These are phyloP conservation scores for Hypholoma sublateritium DNA, from an alignment of 768 basidiomycete genomes.

Conservation along the genomic window DNA sequence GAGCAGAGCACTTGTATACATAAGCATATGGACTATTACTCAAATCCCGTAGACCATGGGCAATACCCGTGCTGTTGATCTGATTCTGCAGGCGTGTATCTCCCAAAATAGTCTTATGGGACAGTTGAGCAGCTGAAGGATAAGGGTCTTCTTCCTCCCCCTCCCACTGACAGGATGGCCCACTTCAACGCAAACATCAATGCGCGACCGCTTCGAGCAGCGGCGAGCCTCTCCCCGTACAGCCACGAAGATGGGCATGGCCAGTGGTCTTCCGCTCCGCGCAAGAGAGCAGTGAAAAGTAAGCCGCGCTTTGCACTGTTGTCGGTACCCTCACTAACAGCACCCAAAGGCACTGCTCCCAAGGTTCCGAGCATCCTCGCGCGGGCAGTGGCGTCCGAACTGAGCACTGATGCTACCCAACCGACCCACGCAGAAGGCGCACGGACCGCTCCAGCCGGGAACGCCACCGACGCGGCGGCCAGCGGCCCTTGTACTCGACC, in stretches of 20 bases:
- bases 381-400: background rate
- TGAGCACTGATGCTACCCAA: too few relatives aligned
- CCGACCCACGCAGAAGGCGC: too few relatives aligned
- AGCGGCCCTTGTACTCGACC: background rate
- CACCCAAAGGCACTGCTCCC: background rate
- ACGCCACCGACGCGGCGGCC: too few relatives aligned
- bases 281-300: background rate
- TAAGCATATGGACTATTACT: too few relatives aligned
- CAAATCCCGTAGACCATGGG: too few relatives aligned
- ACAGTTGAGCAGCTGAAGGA: too few relatives aligned
- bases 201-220: background rate
- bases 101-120: too few relatives aligned
- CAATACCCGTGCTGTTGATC: too few relatives aligned
- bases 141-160: background rate
- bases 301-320: background rate
- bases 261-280: background rate
- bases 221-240: background rate
- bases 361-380: background rate
- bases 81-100: too few relatives aligned
- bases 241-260: background rate
- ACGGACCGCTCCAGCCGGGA: too few relatives aligned
- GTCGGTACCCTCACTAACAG: background rate
- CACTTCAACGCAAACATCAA: background rate
- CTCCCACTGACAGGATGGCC: background rate
- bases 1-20: too few relatives aligned